These are phyloP conservation scores for Secale cereale DNA, from an alignment of 176 grass and related monocot species.

Conservation along the genomic window DNA sequence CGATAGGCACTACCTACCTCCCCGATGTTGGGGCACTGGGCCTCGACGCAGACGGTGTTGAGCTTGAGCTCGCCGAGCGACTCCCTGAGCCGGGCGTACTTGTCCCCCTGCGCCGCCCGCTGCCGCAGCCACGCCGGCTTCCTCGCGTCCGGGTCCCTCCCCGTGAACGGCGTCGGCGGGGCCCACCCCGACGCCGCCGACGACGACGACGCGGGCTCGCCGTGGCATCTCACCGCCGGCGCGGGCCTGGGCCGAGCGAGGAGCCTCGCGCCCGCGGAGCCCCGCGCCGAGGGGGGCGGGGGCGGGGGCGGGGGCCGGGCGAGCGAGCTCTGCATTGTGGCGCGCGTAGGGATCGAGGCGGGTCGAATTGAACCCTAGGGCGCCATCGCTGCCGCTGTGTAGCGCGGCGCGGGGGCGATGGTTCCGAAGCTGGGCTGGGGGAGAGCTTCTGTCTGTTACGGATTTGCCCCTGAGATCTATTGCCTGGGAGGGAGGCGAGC, in stretches of 20 bases:
- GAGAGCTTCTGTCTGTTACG: background rate
- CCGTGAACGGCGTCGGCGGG: constrained; percentile 48
- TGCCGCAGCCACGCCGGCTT: constrained; percentile 91
- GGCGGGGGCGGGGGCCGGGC: background rate
- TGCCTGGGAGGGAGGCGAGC: no score
- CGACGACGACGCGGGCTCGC: background rate
- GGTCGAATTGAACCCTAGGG: constrained; percentile 7
- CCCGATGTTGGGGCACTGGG: constrained; percentile 94
- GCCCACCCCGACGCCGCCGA: constrained; percentile 21
- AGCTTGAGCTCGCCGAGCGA: constrained; percentile 76
- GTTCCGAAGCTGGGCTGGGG: background rate
- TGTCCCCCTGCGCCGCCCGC: constrained; percentile 74
- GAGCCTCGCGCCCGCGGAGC: background rate
- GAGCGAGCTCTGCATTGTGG: constrained; percentile 38
- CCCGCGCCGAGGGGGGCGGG: background rate
- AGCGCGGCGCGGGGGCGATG: background rate
- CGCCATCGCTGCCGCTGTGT: background rate
- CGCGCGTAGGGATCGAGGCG: background rate
- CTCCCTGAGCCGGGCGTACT: constrained; percentile 55
- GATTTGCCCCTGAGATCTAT: background rate
- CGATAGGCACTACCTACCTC: constrained; percentile 36
- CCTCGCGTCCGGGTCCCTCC: constrained; percentile 58
- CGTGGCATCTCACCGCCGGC: constrained; percentile 31
- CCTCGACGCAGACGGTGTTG: constrained; percentile 89
- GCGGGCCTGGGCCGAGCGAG: background rate